Conservation (phyloP, 2,329 filamentous ascomycete species). For the Karstenula rhodostoma region DNA sequence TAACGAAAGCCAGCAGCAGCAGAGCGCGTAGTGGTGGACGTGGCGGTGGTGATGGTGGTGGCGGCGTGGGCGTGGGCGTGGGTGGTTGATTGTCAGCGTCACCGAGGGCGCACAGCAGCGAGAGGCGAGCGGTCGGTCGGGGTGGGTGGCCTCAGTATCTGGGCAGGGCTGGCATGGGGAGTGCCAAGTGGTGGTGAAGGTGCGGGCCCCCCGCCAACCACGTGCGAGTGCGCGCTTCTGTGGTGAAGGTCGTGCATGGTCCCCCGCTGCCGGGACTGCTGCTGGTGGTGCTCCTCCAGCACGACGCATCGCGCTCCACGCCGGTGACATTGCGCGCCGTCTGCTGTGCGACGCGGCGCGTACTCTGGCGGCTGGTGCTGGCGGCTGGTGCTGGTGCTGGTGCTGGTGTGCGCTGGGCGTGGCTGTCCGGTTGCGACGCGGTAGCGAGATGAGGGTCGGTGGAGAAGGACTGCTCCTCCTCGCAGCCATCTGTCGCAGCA, state of each 20-base stretch:
- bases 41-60: neutral
- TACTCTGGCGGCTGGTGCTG: neutral
- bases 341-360: slow-evolving; percentile 32
- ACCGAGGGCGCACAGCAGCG: no score
- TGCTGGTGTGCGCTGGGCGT: neutral
- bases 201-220: slow-evolving; percentile 14
- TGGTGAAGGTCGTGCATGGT: slow-evolving; percentile 42
- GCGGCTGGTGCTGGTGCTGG: neutral
- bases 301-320: slow-evolving; percentile 9
- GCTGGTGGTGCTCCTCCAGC: no score
- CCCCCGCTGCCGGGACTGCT: slow-evolving; percentile 38
- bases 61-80: neutral
- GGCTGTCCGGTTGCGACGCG: slow-evolving; percentile 3
- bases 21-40: neutral
- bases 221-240: slow-evolving; percentile 33
- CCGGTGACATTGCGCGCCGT: slow-evolving; percentile 31
- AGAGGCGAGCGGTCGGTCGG: no score
- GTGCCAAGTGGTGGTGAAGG: neutral
- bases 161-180: neutral
- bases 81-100: no score
- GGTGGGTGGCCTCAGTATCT: neutral
- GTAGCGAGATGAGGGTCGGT: slow-evolving; percentile 50
- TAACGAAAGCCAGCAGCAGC: neutral
- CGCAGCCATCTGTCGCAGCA: slow-evolving; percentile 43
- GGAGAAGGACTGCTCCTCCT: slow-evolving; percentile 43